These are phyloP conservation scores for Gloeophyllum trabeum DNA, from an alignment of 768 basidiomycete species.

Conservation along the genomic window DNA sequence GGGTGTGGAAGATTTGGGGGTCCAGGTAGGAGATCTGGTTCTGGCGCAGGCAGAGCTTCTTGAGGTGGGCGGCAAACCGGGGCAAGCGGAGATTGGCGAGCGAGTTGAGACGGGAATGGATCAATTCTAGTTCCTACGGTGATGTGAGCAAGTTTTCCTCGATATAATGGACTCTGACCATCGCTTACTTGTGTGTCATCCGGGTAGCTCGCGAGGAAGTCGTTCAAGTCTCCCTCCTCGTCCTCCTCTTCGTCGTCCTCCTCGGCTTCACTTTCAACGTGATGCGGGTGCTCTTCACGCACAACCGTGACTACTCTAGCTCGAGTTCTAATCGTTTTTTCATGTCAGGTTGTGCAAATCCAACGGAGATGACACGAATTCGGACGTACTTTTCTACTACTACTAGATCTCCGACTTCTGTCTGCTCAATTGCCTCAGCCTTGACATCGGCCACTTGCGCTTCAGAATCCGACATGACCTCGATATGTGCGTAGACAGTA, in stretches of 20 bases:
- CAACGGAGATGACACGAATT: too few species aligned
- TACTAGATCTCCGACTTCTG: too few species aligned
- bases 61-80: conserved; percentile 61
- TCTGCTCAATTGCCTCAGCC: too few species aligned
- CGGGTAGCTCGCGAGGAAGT: conserved; percentile 69
- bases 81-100: conserved; percentile 56
- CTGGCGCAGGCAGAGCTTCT: conserved; percentile 74
- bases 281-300: not conserved
- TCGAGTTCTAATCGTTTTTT: too few species aligned
- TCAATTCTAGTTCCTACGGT: conserved; percentile 72
- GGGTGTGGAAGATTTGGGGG: conserved; percentile 52
- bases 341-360: too few species aligned
- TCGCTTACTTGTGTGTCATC: conserved; percentile 69
- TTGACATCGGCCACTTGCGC: too few species aligned
- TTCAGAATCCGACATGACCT: too few species aligned
- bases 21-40: conserved; percentile 71
- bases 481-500: too few species aligned
- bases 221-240: conserved; percentile 20
- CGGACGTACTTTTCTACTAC: too few species aligned
- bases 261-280: not conserved
- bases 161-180: conserved; percentile 1
- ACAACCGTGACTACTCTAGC: not conserved
- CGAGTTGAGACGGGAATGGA: conserved; percentile 68
- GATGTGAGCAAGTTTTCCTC: conserved; percentile 3
- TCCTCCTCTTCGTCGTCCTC: conserved; percentile 36